Evolutionary conservation across 129 eudicot species (phyloP).

Genomic region (Apium graveolens): DNA sequence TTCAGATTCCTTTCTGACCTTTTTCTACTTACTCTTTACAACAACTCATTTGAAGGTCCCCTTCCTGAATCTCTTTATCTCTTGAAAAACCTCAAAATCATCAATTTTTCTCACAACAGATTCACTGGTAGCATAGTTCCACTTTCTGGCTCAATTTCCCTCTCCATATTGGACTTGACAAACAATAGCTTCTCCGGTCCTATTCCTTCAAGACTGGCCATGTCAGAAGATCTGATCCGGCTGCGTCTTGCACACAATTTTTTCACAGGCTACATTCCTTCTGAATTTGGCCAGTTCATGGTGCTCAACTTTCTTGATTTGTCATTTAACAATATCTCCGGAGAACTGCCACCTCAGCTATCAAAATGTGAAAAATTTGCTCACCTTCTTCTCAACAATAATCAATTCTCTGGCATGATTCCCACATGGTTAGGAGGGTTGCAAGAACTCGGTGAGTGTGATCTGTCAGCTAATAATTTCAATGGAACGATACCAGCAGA

Average conservation of each 20-base stretch:
- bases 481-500: constrained; percentile 56
- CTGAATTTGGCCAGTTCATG: constrained; percentile 43
- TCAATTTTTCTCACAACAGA: constrained; percentile 68
- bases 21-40: constrained; percentile 63
- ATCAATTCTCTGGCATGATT: constrained; percentile 41
- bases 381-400: constrained; percentile 64
- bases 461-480: constrained; percentile 68
- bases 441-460: constrained; percentile 75
- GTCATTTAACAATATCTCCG: constrained; percentile 61
- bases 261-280: constrained; percentile 56
- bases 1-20: constrained; percentile 66
- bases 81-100: constrained; percentile 59
- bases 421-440: constrained; percentile 75
- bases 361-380: constrained; percentile 50
- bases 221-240: constrained; percentile 57
- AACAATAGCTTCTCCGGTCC: constrained; percentile 74
- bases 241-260: constrained; percentile 68
- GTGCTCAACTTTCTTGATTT: constrained; percentile 71
- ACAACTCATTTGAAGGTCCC: constrained; percentile 85
- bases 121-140: constrained; percentile 61
- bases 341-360: constrained; percentile 42
- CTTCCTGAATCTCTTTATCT: constrained; percentile 68
- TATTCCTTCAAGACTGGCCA: constrained; percentile 58
- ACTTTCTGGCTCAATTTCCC: constrained; percentile 44
- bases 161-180: constrained; percentile 64